These are phyloP conservation scores for Byssoonygena ceratinophila DNA, from an alignment of 2,329 filamentous ascomycete genomes.

Conservation along the genomic window DNA sequence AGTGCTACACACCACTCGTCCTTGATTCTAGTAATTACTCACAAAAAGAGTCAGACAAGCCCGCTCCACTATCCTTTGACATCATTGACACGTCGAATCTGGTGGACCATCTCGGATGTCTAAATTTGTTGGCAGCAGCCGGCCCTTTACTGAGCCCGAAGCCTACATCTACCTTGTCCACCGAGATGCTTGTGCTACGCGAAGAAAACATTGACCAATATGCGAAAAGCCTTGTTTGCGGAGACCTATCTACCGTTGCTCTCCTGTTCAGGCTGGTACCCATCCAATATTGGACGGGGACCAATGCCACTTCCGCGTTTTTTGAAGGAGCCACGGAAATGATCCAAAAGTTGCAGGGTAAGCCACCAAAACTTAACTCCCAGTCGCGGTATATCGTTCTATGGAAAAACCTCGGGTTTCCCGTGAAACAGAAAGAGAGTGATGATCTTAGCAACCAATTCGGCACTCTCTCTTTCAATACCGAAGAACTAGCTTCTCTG, in stretches of 20 bases:
- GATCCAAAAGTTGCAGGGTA: no score
- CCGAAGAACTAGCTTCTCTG: slow-evolving; percentile 31
- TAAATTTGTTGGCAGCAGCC: slow-evolving; percentile 41
- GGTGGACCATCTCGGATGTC: slow-evolving; percentile 34
- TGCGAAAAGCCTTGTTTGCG: slow-evolving; percentile 38
- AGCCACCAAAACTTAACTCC: no score
- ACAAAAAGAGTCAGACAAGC: slow-evolving; percentile 10
- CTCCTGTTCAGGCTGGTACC: slow-evolving; percentile 44
- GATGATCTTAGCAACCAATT: neutral
- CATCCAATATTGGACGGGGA: slow-evolving; percentile 44
- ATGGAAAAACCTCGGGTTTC: slow-evolving; percentile 2
- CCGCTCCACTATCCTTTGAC: slow-evolving; percentile 41
- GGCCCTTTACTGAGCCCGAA: slow-evolving; percentile 39
- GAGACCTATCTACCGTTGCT: slow-evolving; percentile 40
- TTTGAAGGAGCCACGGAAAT: slow-evolving; percentile 15
- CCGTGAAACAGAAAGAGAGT: neutral
- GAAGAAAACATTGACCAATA: slow-evolving; percentile 23
- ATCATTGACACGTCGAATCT: slow-evolving; percentile 48
- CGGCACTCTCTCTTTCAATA: slow-evolving; percentile 23
- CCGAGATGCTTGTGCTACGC: slow-evolving; percentile 36
- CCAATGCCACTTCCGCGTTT: slow-evolving; percentile 20
- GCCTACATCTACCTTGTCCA: slow-evolving; percentile 42
- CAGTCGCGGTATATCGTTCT: slow-evolving; percentile 6
- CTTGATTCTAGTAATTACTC: slow-evolving; percentile 39
- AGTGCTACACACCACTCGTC: slow-evolving; percentile 31